Evolutionary conservation across 768 basidiomycete genomes (phyloP).

Genomic region (Hygrophoropsis aurantiaca): DNA sequence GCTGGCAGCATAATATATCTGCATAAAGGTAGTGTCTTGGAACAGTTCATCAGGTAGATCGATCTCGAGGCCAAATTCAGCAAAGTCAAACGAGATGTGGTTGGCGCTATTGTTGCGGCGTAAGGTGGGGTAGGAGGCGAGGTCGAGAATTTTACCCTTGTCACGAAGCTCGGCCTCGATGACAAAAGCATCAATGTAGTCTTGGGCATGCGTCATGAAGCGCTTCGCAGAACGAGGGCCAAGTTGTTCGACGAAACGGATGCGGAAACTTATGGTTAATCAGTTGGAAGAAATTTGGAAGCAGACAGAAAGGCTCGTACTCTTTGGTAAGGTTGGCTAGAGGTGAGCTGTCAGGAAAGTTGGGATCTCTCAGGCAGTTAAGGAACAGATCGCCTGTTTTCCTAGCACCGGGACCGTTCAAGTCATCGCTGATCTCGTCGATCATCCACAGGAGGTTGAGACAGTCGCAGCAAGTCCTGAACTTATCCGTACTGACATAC

Average conservation of each 20-base stretch:
- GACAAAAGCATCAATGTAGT: slow-evolving; percentile 59
- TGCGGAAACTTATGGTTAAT: slow-evolving; percentile 45
- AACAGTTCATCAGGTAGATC: slow-evolving; percentile 65
- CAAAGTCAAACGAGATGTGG: slow-evolving; percentile 59
- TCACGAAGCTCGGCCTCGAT: slow-evolving; percentile 63
- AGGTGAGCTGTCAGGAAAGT: slow-evolving; percentile 55
- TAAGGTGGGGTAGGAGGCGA: slow-evolving; percentile 52
- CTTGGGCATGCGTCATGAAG: slow-evolving; percentile 51
- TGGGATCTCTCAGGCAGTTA: slow-evolving; percentile 49
- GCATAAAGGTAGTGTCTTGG: slow-evolving; percentile 52
- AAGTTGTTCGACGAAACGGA: slow-evolving; percentile 41
- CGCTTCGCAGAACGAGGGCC: slow-evolving; percentile 42
- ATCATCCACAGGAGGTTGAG: slow-evolving; percentile 62
- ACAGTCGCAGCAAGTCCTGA: slow-evolving; percentile 63
- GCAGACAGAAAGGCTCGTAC: slow-evolving; percentile 32
- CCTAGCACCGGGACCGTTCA: slow-evolving; percentile 53
- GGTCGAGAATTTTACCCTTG: slow-evolving; percentile 50
- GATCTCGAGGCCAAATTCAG: slow-evolving; percentile 59
- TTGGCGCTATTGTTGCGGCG: slow-evolving; percentile 73
- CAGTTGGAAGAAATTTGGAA: neutral
- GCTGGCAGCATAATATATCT: slow-evolving; percentile 55
- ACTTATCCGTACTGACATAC: slow-evolving; percentile 54
- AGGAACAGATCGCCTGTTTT: slow-evolving; percentile 53
- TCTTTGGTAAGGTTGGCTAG: slow-evolving; percentile 62
- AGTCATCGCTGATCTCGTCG: slow-evolving; percentile 70